phyloP scores from a whole-genome alignment of 352 stramenopile species.

The Thraustotheca clavata region DNA sequence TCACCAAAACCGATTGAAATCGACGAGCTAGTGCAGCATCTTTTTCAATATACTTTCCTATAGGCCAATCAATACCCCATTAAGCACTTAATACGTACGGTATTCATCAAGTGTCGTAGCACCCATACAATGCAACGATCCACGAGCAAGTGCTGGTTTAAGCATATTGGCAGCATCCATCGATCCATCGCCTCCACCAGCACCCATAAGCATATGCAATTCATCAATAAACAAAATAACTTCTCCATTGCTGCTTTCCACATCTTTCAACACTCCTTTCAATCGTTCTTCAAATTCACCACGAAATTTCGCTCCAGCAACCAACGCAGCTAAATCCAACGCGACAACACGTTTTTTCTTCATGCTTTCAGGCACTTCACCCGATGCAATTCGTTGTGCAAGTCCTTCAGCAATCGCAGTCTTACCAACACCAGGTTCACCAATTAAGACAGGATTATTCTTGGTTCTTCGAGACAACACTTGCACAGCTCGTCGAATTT shows the following conservation, averaged over 20 bases:
- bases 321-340: slow-evolving; percentile 92
- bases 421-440: slow-evolving; percentile 95
- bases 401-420: slow-evolving; percentile 94
- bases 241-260: slow-evolving; percentile 90
- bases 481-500: slow-evolving; percentile 93
- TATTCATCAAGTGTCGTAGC: slow-evolving; percentile 95
- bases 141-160: slow-evolving; percentile 91
- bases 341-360: slow-evolving; percentile 91
- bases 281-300: slow-evolving; percentile 97
- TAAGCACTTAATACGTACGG: slow-evolving; percentile 40
- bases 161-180: slow-evolving; percentile 92
- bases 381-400: slow-evolving; percentile 90
- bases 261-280: slow-evolving; percentile 93
- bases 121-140: slow-evolving; percentile 87
- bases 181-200: slow-evolving; percentile 78
- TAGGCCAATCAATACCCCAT: too few relatives aligned
- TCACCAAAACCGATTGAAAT: slow-evolving; percentile 96
- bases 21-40: slow-evolving; percentile 94
- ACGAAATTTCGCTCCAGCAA: slow-evolving; percentile 93
- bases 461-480: slow-evolving; percentile 95
- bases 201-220: slow-evolving; percentile 90
- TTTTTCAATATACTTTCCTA: slow-evolving; percentile 92
- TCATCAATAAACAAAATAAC: slow-evolving; percentile 97
- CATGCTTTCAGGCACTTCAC: slow-evolving; percentile 93
- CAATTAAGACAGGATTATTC: slow-evolving; percentile 98